phyloP scores from a whole-genome alignment of 2,329 filamentous ascomycete genomes.

The Sarocladiaceae sp. region DNA sequence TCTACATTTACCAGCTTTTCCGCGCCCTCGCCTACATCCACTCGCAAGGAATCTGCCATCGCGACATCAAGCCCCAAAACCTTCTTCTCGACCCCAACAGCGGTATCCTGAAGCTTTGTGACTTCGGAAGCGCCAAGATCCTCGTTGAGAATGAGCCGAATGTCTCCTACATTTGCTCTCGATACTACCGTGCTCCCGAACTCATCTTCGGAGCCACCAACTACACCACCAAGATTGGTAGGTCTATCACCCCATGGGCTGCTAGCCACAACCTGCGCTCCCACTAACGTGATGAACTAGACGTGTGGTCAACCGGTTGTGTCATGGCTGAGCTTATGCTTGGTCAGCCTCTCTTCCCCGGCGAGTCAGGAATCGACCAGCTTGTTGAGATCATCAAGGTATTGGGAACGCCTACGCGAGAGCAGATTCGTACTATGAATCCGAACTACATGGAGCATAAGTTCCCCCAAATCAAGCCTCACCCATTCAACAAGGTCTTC shows the following conservation, averaged over 20 bases:
- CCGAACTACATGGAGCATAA: constrained; percentile 99
- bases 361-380: constrained; percentile 97
- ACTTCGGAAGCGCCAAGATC: constrained; percentile 99
- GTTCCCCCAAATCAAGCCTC: constrained; percentile 99
- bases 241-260: constrained; percentile 27
- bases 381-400: constrained; percentile 99
- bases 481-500: constrained; percentile 99
- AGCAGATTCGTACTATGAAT: constrained; percentile 99
- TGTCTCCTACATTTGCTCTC: constrained; percentile 98
- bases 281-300: constrained; percentile 55
- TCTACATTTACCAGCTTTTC: constrained; percentile 99
- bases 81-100: constrained; percentile 87
- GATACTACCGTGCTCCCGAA: constrained; percentile 97
- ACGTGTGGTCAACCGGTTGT: constrained; percentile 98
- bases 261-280: neutral
- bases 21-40: constrained; percentile 97
- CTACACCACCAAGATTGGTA: constrained; percentile 99
- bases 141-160: constrained; percentile 98
- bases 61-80: constrained; percentile 99
- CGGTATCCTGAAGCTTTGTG: constrained; percentile 93
- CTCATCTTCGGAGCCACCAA: constrained; percentile 98
- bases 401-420: constrained; percentile 88
- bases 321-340: constrained; percentile 99
- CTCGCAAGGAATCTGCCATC: constrained; percentile 97
- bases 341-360: constrained; percentile 94